Evolutionary conservation across 768 basidiomycete species (phyloP).

Genomic region (Hirschioporus abietinus): DNA sequence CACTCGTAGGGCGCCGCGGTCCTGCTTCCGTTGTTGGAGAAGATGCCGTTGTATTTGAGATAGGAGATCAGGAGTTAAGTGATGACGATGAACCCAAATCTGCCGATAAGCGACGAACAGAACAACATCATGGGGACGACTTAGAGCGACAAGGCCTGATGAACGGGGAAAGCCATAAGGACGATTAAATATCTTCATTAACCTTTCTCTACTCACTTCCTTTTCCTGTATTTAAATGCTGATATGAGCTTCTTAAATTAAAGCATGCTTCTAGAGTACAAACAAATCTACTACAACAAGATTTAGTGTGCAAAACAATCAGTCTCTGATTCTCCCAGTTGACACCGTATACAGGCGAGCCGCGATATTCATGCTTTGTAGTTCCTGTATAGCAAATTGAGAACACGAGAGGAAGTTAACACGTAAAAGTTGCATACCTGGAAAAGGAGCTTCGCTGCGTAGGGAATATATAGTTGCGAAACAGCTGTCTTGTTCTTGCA

Average conservation of each 20-base stretch:
- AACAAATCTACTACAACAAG: background rate
- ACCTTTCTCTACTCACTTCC: constrained; percentile 11
- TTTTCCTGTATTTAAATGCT: constrained; percentile 9
- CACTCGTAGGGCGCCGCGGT: constrained; percentile 59
- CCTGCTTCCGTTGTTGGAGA: constrained; percentile 42
- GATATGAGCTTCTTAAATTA: constrained; percentile 26
- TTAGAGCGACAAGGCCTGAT: constrained; percentile 69
- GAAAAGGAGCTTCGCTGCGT: constrained; percentile 95
- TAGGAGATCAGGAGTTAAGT: constrained; percentile 69
- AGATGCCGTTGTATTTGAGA: constrained; percentile 83
- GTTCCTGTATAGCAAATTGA: constrained; percentile 46
- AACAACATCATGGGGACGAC: constrained; percentile 35
- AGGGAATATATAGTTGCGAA: constrained; percentile 89
- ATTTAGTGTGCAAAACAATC: constrained; percentile 10
- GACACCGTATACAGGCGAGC: constrained; percentile 83
- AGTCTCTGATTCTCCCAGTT: constrained; percentile 78
- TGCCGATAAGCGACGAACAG: constrained; percentile 44
- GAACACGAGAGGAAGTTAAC: constrained; percentile 4
- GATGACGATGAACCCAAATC: constrained; percentile 53
- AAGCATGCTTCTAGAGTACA: constrained; percentile 25
- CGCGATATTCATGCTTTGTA: constrained; percentile 95
- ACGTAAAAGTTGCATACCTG: constrained; percentile 50
- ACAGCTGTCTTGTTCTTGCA: constrained; percentile 97
- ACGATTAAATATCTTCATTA: constrained; percentile 24
- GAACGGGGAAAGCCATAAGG: constrained; percentile 30